Conservation (phyloP, 495 filamentous ascomycete genomes). For the Podospora pseudocomata region DNA sequence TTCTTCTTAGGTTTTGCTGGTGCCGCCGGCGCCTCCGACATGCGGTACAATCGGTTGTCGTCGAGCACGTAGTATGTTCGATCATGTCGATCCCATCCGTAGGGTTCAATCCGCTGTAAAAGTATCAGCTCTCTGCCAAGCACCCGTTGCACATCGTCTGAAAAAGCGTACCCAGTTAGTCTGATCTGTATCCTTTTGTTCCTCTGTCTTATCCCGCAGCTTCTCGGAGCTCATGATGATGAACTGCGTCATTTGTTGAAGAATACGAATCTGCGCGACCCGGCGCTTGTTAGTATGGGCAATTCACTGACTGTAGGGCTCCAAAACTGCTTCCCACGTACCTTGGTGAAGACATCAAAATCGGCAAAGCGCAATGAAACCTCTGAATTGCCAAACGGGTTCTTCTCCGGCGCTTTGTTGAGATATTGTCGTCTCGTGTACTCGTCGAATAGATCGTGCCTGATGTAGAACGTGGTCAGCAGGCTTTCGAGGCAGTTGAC, state of each 20-base stretch:
- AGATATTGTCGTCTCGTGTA: conserved; percentile 88
- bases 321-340: conserved; percentile 21
- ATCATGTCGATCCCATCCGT: conserved; percentile 82
- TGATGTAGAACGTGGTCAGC: conserved; percentile 34
- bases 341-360: conserved; percentile 80
- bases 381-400: conserved; percentile 84
- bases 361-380: conserved; percentile 66
- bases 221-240: conserved; percentile 80
- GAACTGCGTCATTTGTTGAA: conserved; percentile 90
- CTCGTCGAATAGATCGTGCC: conserved; percentile 87
- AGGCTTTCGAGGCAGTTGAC: conserved; percentile 10
- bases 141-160: background rate
- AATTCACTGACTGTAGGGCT: background rate
- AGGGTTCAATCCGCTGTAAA: conserved; percentile 81
- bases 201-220: conserved; percentile 80
- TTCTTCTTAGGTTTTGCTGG: conserved; percentile 69
- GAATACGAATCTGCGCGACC: conserved; percentile 60
- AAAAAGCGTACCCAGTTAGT: conserved; percentile 67
- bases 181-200: conserved; percentile 77
- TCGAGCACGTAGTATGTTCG: conserved; percentile 87
- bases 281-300: background rate
- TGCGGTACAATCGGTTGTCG: conserved; percentile 87
- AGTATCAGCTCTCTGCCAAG: conserved; percentile 19
- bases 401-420: conserved; percentile 71
- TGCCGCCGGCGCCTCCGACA: conserved; percentile 62